Conservation (phyloP, 2,329 filamentous ascomycete genomes). For the Diaporthe sp. region DNA sequence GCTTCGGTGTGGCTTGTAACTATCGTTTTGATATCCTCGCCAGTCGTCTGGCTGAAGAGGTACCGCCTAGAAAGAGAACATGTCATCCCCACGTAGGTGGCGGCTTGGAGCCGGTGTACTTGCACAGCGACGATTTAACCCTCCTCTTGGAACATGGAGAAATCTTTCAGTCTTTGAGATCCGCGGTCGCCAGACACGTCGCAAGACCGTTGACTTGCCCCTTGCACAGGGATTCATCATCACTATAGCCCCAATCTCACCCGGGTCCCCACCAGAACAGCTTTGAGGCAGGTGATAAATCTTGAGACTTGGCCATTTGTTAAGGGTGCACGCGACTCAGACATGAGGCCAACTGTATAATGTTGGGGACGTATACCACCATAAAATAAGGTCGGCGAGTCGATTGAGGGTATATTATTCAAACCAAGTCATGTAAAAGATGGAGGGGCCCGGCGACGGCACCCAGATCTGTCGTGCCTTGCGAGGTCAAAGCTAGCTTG, state of each 20-base stretch:
- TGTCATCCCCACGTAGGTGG: not conserved
- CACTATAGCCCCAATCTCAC: not conserved
- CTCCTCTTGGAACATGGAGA: not conserved
- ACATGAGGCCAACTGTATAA: not conserved
- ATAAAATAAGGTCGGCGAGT: not conserved
- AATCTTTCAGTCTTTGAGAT: not conserved
- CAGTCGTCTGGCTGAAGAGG: not conserved
- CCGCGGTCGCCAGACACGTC: not conserved
- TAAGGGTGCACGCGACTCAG: not conserved
- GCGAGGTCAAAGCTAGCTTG: not conserved
- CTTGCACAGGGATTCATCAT: not conserved
- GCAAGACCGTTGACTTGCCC: not conserved
- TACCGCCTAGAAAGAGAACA: not conserved
- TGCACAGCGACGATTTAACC: no score
- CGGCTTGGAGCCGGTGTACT: not conserved
- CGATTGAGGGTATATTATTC: not conserved
- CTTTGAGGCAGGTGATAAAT: no score
- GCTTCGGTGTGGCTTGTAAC: not conserved
- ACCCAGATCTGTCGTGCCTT: slow-evolving; percentile 31
- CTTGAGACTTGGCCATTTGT: not conserved
- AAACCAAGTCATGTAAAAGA: slow-evolving; percentile 17
- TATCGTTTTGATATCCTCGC: slow-evolving; percentile 7
- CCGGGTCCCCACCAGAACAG: not conserved
- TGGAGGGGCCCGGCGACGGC: slow-evolving; percentile 2
- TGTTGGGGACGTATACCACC: not conserved